Conservation (phyloP, 345 rosid genomes). For the Angophora floribunda region DNA sequence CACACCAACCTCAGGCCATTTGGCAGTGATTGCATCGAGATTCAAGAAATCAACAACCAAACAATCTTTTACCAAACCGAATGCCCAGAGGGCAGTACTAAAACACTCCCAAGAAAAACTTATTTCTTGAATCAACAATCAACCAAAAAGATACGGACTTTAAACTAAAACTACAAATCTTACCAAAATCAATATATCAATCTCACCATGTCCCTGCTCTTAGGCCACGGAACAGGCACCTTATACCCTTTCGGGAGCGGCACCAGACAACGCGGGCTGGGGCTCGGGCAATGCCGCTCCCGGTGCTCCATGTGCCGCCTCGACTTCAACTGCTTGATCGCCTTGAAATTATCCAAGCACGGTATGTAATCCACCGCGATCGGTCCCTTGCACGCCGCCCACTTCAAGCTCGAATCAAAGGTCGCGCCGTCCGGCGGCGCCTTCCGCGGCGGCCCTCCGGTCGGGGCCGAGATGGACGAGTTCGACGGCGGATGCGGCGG, state of each 20-base stretch:
- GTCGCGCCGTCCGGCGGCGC: background rate
- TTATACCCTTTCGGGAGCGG: conserved; percentile 69
- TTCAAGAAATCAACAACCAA: background rate
- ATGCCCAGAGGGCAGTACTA: background rate
- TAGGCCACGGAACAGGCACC: conserved; percentile 72
- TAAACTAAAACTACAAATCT: conserved; percentile 2
- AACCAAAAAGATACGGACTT: background rate
- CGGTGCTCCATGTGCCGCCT: conserved; percentile 86
- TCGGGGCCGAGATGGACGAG: background rate
- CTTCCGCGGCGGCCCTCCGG: background rate
- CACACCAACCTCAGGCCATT: background rate
- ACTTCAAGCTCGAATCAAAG: conserved; percentile 9
- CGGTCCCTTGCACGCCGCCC: conserved; percentile 44
- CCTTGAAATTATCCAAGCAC: conserved; percentile 64
- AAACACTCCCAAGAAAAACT: background rate
- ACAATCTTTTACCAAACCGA: background rate
- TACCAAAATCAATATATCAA: conserved; percentile 34
- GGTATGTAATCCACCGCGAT: conserved; percentile 66
- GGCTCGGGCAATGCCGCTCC: conserved; percentile 82
- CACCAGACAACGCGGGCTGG: conserved; percentile 52
- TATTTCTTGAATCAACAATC: background rate
- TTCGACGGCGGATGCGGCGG: background rate
- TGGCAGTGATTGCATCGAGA: background rate
- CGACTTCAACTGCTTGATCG: conserved; percentile 50
- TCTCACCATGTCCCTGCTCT: conserved; percentile 99